phyloP scores from a whole-genome alignment of 306 rosid species.

The Malus sylvestris region DNA sequence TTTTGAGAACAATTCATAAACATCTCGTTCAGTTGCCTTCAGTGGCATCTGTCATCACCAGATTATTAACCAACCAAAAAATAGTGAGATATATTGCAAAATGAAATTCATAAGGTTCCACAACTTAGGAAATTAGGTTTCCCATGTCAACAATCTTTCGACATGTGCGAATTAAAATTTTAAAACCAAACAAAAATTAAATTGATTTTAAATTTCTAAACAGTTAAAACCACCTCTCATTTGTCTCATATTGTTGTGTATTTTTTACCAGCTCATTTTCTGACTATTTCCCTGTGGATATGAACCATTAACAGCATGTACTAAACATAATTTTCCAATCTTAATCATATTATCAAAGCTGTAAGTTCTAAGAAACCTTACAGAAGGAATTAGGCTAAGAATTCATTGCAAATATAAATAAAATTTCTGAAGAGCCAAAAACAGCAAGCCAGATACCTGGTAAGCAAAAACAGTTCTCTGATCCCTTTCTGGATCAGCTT shows the following conservation, averaged over 20 bases:
- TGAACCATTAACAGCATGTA: neutral
- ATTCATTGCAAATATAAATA: neutral
- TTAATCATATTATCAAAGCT: neutral
- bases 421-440: neutral
- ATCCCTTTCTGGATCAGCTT: conserved; percentile 99
- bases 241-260: neutral
- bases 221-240: neutral
- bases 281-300: neutral
- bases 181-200: neutral
- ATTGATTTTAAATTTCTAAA: neutral
- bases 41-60: conserved; percentile 80
- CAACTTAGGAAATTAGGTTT: neutral
- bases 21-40: conserved; percentile 94
- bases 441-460: conserved; percentile 48
- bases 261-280: neutral
- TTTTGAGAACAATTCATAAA: conserved; percentile 82
- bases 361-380: neutral
- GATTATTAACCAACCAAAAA: conserved; percentile 7
- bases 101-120: neutral
- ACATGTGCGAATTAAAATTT: neutral
- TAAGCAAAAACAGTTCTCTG: conserved; percentile 98
- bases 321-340: neutral
- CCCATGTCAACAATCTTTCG: neutral
- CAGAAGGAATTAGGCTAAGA: neutral
- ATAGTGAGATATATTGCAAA: conserved; percentile 13